phyloP scores from a whole-genome alignment of 2,329 filamentous ascomycete genomes.

The Uncinocarpus reesii region DNA sequence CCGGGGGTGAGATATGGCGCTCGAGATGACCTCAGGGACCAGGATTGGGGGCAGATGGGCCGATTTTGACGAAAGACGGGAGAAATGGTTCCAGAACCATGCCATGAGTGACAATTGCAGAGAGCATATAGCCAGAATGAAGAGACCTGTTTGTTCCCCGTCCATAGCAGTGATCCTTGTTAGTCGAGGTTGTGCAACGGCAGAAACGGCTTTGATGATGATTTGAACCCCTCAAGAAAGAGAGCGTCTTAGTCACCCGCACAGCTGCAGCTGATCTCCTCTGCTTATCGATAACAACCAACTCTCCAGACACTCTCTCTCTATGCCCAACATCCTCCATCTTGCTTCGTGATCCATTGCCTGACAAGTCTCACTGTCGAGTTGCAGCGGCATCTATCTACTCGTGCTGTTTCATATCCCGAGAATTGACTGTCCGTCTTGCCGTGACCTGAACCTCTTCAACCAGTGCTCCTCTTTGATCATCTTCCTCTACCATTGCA shows the following conservation, averaged over 20 bases:
- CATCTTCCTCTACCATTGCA: background rate
- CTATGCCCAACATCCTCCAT: background rate
- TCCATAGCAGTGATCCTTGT: background rate
- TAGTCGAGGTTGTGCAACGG: background rate
- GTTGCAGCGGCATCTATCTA: background rate
- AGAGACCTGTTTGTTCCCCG: background rate
- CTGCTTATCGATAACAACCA: conserved; percentile 10
- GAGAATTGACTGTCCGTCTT: no score
- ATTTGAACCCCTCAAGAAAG: background rate
- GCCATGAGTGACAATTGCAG: background rate
- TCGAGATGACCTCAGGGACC: no score
- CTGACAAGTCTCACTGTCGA: background rate
- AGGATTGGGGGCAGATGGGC: no score
- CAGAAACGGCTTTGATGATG: conserved; percentile 2
- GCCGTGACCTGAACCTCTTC: no score
- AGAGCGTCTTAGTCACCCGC: no score
- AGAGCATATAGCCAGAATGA: background rate
- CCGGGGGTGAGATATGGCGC: no score
- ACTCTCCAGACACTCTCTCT: background rate
- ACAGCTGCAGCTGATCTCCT: conserved; percentile 1
- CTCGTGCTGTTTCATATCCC: no score
- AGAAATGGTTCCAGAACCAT: background rate
- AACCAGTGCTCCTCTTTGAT: background rate
- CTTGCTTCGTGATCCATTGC: background rate
- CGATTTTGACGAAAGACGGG: no score